Percentiles rank a stretch among this genome's conserved stretches.
phyloP scores from a whole-genome alignment of 2,329 filamentous ascomycete genomes.

The Sphaerostilbella broomeana region DNA sequence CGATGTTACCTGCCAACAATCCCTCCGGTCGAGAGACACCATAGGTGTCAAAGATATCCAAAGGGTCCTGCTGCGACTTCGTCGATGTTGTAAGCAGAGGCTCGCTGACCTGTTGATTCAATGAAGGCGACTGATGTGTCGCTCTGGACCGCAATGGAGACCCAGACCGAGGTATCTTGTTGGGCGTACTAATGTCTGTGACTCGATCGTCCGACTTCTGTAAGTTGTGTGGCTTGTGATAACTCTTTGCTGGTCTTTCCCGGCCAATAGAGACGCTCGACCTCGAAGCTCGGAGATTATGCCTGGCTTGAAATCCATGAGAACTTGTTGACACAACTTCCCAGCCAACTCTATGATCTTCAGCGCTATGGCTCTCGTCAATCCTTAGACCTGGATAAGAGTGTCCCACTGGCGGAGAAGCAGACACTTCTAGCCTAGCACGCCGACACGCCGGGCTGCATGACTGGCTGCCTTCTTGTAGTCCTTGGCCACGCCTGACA shows the following conservation, averaged over 20 bases:
- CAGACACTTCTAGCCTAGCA: slow-evolving; percentile 16
- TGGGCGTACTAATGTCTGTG: background rate
- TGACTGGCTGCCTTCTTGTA: slow-evolving; percentile 19
- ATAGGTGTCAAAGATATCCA: slow-evolving; percentile 42
- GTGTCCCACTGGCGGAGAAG: slow-evolving; percentile 17
- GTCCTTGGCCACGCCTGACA: slow-evolving; percentile 24
- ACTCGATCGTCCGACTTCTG: background rate
- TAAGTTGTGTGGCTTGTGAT: background rate
- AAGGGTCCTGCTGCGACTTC: slow-evolving; percentile 35
- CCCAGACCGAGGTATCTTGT: background rate
- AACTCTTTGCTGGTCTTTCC: background rate
- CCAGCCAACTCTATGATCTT: slow-evolving; percentile 8
- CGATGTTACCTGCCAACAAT: slow-evolving; percentile 37
- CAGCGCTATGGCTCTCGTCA: slow-evolving; percentile 13
- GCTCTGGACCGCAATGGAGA: background rate
- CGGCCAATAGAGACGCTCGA: slow-evolving; percentile 6
- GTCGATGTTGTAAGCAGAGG: slow-evolving; percentile 27
- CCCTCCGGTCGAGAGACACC: slow-evolving; percentile 39
- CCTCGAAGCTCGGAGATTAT: slow-evolving; percentile 8
- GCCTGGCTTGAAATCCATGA: slow-evolving; percentile 4
- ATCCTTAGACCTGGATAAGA: slow-evolving; percentile 17
- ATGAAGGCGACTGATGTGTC: slow-evolving; percentile 5
- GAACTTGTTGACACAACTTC: slow-evolving; percentile 2
- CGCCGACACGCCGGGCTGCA: slow-evolving; percentile 23
- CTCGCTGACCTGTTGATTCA: slow-evolving; percentile 11